Base-by-base conservation (phyloP, 768 basidiomycete genomes). In the Pulveroboletus sp. region DNA sequence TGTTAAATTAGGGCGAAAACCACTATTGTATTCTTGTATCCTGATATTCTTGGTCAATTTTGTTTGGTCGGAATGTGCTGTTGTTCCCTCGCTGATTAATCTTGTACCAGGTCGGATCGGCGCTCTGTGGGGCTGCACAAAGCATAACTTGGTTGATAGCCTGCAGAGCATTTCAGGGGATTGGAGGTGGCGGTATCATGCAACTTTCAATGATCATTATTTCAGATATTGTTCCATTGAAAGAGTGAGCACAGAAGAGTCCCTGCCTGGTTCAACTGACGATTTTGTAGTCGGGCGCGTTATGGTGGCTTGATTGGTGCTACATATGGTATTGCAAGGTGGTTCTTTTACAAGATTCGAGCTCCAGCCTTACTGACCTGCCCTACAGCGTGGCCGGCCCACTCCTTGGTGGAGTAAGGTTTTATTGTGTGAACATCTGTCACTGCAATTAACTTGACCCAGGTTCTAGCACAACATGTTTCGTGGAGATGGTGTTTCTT, bases 401-500 rank as follows among this genome's bases (percentile, higher is more conserved):
- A 3, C 73, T 97, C 12, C 67, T 94, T 13, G 91, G 91, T 49
- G 91, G 90, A 49, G 87, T 87, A 64, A 71, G 84, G 65, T 14
- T 25, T 11, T 24, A n/a, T 21, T 24, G 1, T 29, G 14, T 25
- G n/a, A 40, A 23, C 1, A 1, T 25, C 14, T 0, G 1, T 12
- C 1, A 6, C 21, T 5, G 21, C 8, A 11, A 6, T 24, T 47
- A 14, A 53, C 25, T 50, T 8, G 9, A 13, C 24, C 39, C 48
- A 85, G 84, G 80, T 72, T 12, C 77, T 91, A 47, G 78, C 87
- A 0, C 82, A 90, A 60, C 82, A 86, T 58, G 83, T 79, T 13
- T 74, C 81, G 0, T 92, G 89, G 89, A 69, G 90, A 71, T 91
- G 89, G 88, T 86, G 84, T 59, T 88, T 87, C 65, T 87, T 79